Evolutionary conservation across 805 yeast species (phyloP).

Genomic region (Candida gorgasii): DNA sequence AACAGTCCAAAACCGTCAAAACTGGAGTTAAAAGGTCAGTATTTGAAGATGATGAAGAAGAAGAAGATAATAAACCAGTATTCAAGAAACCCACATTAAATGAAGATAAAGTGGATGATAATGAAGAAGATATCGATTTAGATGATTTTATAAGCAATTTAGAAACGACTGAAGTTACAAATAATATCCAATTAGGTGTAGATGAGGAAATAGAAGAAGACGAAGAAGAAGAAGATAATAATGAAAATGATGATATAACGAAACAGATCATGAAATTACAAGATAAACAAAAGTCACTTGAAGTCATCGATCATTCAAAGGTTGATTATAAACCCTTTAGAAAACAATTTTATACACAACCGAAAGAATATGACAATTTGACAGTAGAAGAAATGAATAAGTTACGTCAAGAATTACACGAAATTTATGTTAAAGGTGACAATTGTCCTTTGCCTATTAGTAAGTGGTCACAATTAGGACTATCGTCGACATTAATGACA

Average conservation of each 20-base stretch:
- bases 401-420: slow-evolving; percentile 54
- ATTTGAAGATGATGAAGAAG: slow-evolving; percentile 39
- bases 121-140: slow-evolving; percentile 18
- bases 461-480: slow-evolving; percentile 81
- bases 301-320: slow-evolving; percentile 46
- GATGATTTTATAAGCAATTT: slow-evolving; percentile 13
- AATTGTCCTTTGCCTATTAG: slow-evolving; percentile 63
- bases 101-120: slow-evolving; percentile 13
- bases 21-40: slow-evolving; percentile 12
- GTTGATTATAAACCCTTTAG: slow-evolving; percentile 54
- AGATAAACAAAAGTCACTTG: slow-evolving; percentile 52
- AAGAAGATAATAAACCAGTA: slow-evolving; percentile 11
- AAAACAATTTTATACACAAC: slow-evolving; percentile 63
- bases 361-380: slow-evolving; percentile 50
- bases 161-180: neutral
- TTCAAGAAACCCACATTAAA: slow-evolving; percentile 4
- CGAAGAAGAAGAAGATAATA: slow-evolving; percentile 27
- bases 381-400: slow-evolving; percentile 57
- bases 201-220: slow-evolving; percentile 11
- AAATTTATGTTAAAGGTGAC: slow-evolving; percentile 65
- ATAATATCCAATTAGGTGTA: neutral
- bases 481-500: slow-evolving; percentile 58
- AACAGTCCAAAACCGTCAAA: slow-evolving; percentile 9
- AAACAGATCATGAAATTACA: slow-evolving; percentile 41
- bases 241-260: slow-evolving; percentile 36